These are phyloP conservation scores for Filosporella fistucella DNA, from an alignment of 495 filamentous ascomycete species.

Conservation along the genomic window DNA sequence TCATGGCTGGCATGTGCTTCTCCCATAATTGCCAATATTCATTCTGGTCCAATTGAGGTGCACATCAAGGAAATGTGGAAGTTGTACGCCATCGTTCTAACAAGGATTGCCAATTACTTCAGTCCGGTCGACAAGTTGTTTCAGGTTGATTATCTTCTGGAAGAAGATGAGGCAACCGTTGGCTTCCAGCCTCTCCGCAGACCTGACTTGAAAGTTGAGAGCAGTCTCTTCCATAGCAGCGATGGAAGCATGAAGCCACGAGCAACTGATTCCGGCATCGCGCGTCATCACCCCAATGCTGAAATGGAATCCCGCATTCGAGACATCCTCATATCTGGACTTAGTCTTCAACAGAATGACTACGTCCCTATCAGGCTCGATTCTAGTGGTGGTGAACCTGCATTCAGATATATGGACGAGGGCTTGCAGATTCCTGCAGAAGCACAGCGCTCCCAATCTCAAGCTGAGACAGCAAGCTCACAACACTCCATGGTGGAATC, in stretches of 20 bases:
- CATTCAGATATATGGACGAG: conserved; percentile 11
- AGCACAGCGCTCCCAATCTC: background rate
- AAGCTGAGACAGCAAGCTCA: too few relatives aligned
- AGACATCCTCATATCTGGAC: conserved; percentile 63
- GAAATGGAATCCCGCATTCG: conserved; percentile 69
- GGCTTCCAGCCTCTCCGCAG: conserved; percentile 66
- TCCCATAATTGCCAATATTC: conserved; percentile 43
- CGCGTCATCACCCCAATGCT: conserved; percentile 56
- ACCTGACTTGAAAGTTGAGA: conserved; percentile 23
- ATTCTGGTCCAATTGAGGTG: conserved; percentile 50
- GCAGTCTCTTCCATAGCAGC: conserved; percentile 30
- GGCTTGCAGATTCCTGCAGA: conserved; percentile 2
- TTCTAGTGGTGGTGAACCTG: conserved; percentile 1
- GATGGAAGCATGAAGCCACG: conserved; percentile 45
- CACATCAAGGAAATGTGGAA: conserved; percentile 67
- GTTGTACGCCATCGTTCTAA: conserved; percentile 62
- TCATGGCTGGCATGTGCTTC: conserved; percentile 60
- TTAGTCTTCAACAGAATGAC: conserved; percentile 40
- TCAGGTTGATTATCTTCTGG: conserved; percentile 61
- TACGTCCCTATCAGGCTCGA: conserved; percentile 12
- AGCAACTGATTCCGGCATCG: conserved; percentile 48
- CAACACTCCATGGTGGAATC: too few relatives aligned
- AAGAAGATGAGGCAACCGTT: conserved; percentile 72
- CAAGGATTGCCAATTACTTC: conserved; percentile 58
- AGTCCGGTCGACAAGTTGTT: conserved; percentile 51